Base-by-base conservation (phyloP, 2,329 filamentous ascomycete species). In the Trichoderma sp. region DNA sequence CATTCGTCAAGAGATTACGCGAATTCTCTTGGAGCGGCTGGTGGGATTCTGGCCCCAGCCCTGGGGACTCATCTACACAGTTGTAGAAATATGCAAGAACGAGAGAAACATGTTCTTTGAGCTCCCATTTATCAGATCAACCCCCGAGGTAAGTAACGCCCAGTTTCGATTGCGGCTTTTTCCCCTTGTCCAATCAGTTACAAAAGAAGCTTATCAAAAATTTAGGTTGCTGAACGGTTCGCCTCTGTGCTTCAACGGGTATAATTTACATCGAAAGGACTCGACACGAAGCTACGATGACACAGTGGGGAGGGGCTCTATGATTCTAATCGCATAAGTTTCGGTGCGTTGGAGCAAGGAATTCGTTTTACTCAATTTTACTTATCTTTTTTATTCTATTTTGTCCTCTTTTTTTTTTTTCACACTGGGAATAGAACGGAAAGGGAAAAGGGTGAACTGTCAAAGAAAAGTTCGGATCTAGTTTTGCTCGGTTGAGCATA, bases 41-140 rank as follows among this genome's bases (percentile, higher is more conserved):
- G 88, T 96, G 70, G 91, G 93, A 26, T 93, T 93, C 78, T 93
- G 94, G 82, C 95, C 95, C 64, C 95, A 98, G 78, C 95, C 96
- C 21, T 98, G 95, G 95, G 96, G 96, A 14, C 83, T 99, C 54
- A 90, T 97, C 77, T 90, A 94, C 71, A 95, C 94, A 43, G 86
- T 97, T 70, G 83, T 96, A 71, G 96, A 98, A 82, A 86, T 99
- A 68, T 85, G 97, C 73, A 96, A 97, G 84, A 97, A 97, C 78
- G 90, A 92, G 66, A 92, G 90, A 77, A 96, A 95, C 79, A 89
- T 89, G 76, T 97, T 99, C 84, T 98, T 96, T 83, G 92, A 96
- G 61, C 85, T 97, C 73, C 92, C 93, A 30, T 97, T 97, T 75
- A 92, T 98, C 81, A 96, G 97, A 83, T 87, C 90, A 73, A 89